Evolutionary conservation across 495 filamentous ascomycete genomes (phyloP), one percentile per base, ranked within the genome.

Genomic region (Sabuloglossum arenarium): DNA sequence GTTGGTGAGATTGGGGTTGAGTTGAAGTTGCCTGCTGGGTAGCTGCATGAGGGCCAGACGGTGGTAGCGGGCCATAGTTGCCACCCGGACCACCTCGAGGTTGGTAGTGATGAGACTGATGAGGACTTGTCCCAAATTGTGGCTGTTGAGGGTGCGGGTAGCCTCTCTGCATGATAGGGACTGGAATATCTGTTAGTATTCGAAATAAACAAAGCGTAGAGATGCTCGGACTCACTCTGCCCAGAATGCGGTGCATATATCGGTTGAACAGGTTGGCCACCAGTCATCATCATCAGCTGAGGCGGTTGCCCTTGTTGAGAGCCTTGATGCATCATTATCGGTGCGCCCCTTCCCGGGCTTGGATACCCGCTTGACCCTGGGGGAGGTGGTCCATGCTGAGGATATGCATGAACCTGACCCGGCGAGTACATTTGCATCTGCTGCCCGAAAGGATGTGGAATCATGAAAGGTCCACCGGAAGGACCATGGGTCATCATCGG

Each of bases 401-500:
- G 82, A 71, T 75, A 91, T 61, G 70, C 83, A 53, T 82, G 82
- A 28, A 69, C 72, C 9, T 78, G 81, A 55, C 74, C 78, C 12
- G 82, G 76, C 49, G 86, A 83, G 67, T 81, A 85, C 71, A 88
- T 83, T 37, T 75, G 78, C 74, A 88, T 81, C 62, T 82, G 81
- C 28, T 79, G 80, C 47, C 71, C 78, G 29, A 75, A 78, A 11
- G 77, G 72, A 59, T 78, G 75, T 6, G 74, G 71, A 37, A 75
- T 68, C 69, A 74, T 75, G 47, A 74, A 78, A 21, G 71, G 70
- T 29, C 75, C 74, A 54, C 69, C 70, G 30, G 82, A 84, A 30
- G 79, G 78, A 46, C 82, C 81, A 62, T 82, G 85, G 58, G 86
- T 80, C 85, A 91, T 89, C 75, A 90, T 83, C 0, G 82, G 81